Conservation (phyloP, 768 basidiomycete genomes). For the Lactarius pseudohatsudake region DNA sequence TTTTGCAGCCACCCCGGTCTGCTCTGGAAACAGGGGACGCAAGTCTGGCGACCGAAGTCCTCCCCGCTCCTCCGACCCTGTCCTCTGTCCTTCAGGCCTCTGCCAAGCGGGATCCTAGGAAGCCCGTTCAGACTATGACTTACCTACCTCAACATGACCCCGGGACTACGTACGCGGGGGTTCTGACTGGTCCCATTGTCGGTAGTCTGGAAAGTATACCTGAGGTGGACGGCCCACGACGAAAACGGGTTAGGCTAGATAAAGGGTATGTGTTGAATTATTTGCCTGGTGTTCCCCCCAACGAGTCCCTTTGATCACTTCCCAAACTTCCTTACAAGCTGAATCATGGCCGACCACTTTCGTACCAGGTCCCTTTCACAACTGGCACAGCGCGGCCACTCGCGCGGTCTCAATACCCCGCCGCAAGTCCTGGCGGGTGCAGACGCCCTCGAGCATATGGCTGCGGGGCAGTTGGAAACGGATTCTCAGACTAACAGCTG, state of each 20-base stretch:
- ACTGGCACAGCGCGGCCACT: constrained; percentile 71
- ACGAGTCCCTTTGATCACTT: constrained; percentile 10
- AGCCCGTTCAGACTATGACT: constrained; percentile 65
- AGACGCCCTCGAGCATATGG: constrained; percentile 42
- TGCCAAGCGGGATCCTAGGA: constrained; percentile 76
- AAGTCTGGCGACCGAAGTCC: constrained; percentile 82
- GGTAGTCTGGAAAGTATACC: constrained; percentile 42
- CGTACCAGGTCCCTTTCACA: constrained; percentile 53
- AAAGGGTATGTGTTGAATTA: constrained; percentile 57
- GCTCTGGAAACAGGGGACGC: constrained; percentile 62
- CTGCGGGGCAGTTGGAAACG: constrained; percentile 49
- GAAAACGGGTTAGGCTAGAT: constrained; percentile 72
- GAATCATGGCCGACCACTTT: constrained; percentile 6
- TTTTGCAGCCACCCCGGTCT: constrained; percentile 75
- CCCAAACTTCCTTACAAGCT: constrained; percentile 10
- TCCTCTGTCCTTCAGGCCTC: constrained; percentile 65
- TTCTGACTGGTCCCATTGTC: constrained; percentile 60
- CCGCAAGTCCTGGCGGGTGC: constrained; percentile 43
- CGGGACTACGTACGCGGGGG: constrained; percentile 82
- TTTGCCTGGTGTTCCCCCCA: constrained; percentile 1
- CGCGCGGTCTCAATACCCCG: constrained; percentile 59
- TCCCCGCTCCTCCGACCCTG: constrained; percentile 82
- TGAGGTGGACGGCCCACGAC: constrained; percentile 62
- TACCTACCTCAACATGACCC: constrained; percentile 85
- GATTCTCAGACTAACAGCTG: constrained; percentile 55